Conservation (phyloP, 2,329 filamentous ascomycete species). For the Alternaria atra region DNA sequence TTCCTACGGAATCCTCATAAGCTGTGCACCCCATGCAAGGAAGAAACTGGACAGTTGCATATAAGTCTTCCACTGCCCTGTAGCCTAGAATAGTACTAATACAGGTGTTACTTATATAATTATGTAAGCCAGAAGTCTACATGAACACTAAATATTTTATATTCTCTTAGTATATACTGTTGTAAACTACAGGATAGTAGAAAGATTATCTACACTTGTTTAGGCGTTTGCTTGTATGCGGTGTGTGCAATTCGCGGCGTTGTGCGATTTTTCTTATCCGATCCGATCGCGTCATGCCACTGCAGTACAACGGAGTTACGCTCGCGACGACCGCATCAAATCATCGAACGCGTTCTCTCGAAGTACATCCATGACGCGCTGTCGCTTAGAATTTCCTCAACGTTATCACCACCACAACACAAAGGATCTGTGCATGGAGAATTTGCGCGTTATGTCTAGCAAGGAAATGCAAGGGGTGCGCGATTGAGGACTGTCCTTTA, state of each 20-base stretch:
- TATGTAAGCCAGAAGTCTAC: no score
- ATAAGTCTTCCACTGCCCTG: no score
- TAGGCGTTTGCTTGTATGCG: no score
- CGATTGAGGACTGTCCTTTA: background rate
- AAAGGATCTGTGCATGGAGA: background rate
- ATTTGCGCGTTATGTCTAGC: background rate
- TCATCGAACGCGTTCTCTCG: background rate
- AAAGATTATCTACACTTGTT: no score
- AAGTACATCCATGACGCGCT: background rate
- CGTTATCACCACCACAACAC: background rate
- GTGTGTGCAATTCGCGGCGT: background rate
- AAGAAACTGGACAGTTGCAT: no score
- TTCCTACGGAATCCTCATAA: background rate
- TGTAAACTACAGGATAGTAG: no score
- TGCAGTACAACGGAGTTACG: background rate
- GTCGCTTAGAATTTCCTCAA: background rate
- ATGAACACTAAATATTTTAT: no score
- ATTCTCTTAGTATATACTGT: no score
- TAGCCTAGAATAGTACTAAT: no score
- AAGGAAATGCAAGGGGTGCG: background rate
- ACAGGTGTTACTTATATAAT: no score
- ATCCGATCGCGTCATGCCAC: no score
- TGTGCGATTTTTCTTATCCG: background rate
- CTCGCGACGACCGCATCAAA: background rate
- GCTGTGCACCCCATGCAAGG: background rate